Evolutionary conservation across 2,329 filamentous ascomycete genomes (phyloP), one percentile per base, ranked within the genome.

Genomic region (Capronia epimyces): DNA sequence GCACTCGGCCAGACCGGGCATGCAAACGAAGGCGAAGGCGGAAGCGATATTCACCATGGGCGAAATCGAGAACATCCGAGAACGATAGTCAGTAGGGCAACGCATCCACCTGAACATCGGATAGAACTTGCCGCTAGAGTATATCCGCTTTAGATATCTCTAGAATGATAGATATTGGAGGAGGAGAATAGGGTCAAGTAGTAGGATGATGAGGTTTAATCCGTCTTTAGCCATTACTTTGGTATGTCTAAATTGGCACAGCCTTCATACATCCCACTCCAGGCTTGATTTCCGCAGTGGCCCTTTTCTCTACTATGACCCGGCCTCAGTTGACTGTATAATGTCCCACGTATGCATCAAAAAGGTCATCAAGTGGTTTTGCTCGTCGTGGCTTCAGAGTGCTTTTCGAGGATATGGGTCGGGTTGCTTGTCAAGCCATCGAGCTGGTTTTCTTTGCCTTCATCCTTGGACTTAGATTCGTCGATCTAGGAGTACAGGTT

Each of bases 361-460:
- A n/a, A 27, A 27, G 24, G n/a, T 20, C 6, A 18, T 27, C 20
- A 25, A 29, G 16, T 18, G 5, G 39, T 52, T 60, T 70, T 73
- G 41, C 55, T 62, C 37, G 61, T 65, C 60, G 68, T 67, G 32
- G 65, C 59, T 43, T 69, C 63, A 51, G 59, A 57, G 32, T 51
- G 43, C 16, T 62, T 54, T 34, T 70, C 69, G 22, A 72, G 56
- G 22, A 60, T 59, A 60, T 71, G 70, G 43, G 62, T 65, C 0
- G 71, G 71, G 60, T 74, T 74, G 62, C 71, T 73, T 50, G 56
- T 21, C 49, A 74, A 43, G 10, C 46, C 50, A 6, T 56, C 50
- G 13, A 47, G 45, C 45, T 60, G 56, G 27, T 60, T 49, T 20
- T 61, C 55, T 45, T 62, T 61, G 42, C 58, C 60, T 39, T 62